A percentile compares a stretch with the other conserved stretches of the same genome.
Conservation (phyloP, 164 flowering plant genomes). For the Protea cynaroides region DNA sequence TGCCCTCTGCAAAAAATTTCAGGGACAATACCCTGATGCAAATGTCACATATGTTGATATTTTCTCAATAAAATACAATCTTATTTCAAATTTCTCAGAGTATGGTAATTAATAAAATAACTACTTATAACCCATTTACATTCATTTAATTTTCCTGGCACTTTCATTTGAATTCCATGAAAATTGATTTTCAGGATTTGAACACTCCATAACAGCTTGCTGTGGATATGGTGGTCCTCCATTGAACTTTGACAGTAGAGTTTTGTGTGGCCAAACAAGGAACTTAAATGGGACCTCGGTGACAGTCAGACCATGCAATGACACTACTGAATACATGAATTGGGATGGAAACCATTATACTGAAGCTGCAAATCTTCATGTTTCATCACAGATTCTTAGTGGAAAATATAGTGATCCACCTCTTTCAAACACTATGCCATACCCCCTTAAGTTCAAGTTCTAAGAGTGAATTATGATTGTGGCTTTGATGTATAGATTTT, state of each 20-base stretch:
- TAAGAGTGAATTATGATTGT: constrained; percentile 11
- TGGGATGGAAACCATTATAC: constrained; percentile 94
- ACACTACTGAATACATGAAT: constrained; percentile 53
- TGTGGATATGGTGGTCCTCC: constrained; percentile 87
- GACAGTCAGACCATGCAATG: constrained; percentile 50
- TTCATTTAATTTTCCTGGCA: no score
- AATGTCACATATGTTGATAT: constrained; percentile 73
- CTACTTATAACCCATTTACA: neutral
- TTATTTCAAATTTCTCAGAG: constrained; percentile 64
- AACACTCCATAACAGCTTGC: constrained; percentile 58
- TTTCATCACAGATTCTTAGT: constrained; percentile 63
- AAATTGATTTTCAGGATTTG: constrained; percentile 50
- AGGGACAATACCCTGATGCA: constrained; percentile 48
- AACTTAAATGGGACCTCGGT: constrained; percentile 52
- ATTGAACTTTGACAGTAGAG: constrained; percentile 52
- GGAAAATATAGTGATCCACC: constrained; percentile 76
- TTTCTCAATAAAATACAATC: constrained; percentile 57
- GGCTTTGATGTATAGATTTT: no score
- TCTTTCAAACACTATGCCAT: constrained; percentile 51
- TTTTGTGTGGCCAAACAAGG: constrained; percentile 65
- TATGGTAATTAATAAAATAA: constrained; percentile 43
- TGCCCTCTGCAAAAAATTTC: constrained; percentile 56
- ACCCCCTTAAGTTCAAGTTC: constrained; percentile 43
- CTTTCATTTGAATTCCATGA: neutral
- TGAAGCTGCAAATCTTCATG: constrained; percentile 69